Evolutionary conservation across 805 yeast genomes (phyloP).

Genomic region (Metschnikowia drakensbergensis): DNA sequence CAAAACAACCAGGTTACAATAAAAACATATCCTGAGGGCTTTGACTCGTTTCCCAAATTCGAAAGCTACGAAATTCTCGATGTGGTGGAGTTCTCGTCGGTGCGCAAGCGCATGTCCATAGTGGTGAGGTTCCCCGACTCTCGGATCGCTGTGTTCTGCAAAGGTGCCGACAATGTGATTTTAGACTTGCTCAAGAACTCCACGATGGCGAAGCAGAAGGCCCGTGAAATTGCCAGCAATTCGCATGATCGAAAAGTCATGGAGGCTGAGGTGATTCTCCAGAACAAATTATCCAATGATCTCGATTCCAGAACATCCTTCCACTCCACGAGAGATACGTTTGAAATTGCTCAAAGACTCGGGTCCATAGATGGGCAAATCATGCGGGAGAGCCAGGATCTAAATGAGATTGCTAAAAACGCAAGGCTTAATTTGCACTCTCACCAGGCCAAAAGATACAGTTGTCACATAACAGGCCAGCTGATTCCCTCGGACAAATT

Average conservation of each 20-base stretch:
- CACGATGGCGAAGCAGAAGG: slow-evolving; percentile 58
- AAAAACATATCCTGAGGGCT: slow-evolving; percentile 81
- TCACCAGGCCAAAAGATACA: slow-evolving; percentile 56
- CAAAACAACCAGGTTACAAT: slow-evolving; percentile 57
- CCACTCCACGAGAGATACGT: slow-evolving; percentile 29
- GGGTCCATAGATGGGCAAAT: slow-evolving; percentile 51
- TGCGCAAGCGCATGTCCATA: slow-evolving; percentile 93
- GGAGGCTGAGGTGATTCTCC: slow-evolving; percentile 74
- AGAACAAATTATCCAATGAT: slow-evolving; percentile 45
- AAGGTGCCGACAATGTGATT: slow-evolving; percentile 94
- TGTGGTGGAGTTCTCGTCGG: slow-evolving; percentile 78
- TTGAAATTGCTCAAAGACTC: slow-evolving; percentile 21
- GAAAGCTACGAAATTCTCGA: slow-evolving; percentile 77
- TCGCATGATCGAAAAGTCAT: slow-evolving; percentile 61
- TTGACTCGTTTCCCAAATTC: slow-evolving; percentile 55
- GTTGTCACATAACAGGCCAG: slow-evolving; percentile 23
- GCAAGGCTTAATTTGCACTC: slow-evolving; percentile 57
- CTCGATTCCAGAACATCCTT: slow-evolving; percentile 30
- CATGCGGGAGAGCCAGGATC: slow-evolving; percentile 44
- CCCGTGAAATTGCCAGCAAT: slow-evolving; percentile 55
- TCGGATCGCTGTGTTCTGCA: slow-evolving; percentile 73
- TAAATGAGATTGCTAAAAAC: slow-evolving; percentile 49
- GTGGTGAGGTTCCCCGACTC: slow-evolving; percentile 73
- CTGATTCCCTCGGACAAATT: slow-evolving; percentile 47
- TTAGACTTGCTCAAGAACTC: slow-evolving; percentile 63